phyloP scores from a whole-genome alignment of 345 rosid genomes.

The Pistacia vera region DNA sequence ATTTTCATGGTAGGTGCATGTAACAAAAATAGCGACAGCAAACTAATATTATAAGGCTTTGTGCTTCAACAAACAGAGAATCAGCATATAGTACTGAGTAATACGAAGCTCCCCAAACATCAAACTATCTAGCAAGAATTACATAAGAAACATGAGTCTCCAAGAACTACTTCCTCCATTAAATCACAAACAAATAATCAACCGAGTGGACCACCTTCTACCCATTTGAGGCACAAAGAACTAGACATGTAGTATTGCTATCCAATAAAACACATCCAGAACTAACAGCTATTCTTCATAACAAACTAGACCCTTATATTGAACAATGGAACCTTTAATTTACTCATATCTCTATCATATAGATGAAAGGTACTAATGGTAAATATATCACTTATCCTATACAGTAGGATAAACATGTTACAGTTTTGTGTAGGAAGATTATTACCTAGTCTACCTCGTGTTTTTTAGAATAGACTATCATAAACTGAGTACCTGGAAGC shows the following conservation, averaged over 20 bases:
- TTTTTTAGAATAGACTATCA: background rate
- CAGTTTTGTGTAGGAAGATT: background rate
- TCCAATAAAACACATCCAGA: background rate
- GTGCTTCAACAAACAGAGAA: background rate
- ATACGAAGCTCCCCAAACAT: too few relatives aligned
- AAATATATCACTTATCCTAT: background rate
- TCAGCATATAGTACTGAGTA: background rate
- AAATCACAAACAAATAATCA: background rate
- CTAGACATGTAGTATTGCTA: background rate
- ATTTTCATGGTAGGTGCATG: background rate
- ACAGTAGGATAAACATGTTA: too few relatives aligned
- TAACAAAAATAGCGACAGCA: background rate
- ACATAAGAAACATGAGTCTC: background rate
- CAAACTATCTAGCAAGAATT: conserved; percentile 4
- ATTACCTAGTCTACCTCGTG: background rate
- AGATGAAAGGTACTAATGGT: background rate
- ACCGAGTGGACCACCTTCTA: background rate
- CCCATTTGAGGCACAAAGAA: background rate
- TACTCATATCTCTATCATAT: background rate
- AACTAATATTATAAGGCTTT: background rate
- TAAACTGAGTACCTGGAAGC: background rate
- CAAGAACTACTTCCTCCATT: background rate
- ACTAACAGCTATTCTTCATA: background rate
- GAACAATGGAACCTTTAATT: background rate
- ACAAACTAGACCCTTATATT: background rate